phyloP scores from a whole-genome alignment of 108 stramenopile genomes.

The Conticribra guillardii region DNA sequence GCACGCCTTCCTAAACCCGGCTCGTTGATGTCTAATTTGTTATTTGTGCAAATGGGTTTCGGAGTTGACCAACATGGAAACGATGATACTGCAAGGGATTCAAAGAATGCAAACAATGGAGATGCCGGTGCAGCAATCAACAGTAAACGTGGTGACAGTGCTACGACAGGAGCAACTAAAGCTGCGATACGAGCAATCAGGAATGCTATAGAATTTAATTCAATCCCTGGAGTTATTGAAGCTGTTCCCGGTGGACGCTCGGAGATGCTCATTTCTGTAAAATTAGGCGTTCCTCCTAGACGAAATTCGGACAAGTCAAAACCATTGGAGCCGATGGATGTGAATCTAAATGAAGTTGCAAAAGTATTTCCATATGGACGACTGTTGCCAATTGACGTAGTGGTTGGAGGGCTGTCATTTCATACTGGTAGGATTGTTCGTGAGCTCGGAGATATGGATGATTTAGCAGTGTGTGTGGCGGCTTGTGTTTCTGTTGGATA shows the following conservation, averaged over 20 bases:
- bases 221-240: constrained; percentile 81
- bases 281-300: constrained; percentile 58
- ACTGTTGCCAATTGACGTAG: constrained; percentile 64
- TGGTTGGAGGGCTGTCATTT: constrained; percentile 67
- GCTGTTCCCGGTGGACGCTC: constrained; percentile 67
- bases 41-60: constrained; percentile 83
- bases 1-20: constrained; percentile 49
- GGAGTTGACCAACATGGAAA: constrained; percentile 81
- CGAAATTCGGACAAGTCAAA: background rate
- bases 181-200: constrained; percentile 76
- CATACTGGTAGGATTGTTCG: constrained; percentile 70
- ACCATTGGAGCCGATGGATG: constrained; percentile 38
- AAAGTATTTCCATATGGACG: constrained; percentile 72
- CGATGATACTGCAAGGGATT: too few relatives aligned
- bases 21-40: constrained; percentile 48
- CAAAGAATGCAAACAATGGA: background rate
- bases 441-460: constrained; percentile 72
- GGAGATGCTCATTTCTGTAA: constrained; percentile 73
- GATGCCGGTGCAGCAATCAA: background rate
- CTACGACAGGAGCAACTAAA: constrained; percentile 74
- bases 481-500: constrained; percentile 75
- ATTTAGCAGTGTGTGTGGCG: constrained; percentile 67
- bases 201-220: constrained; percentile 90
- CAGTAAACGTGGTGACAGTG: constrained; percentile 11
- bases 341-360: constrained; percentile 43